These are phyloP conservation scores for Fusarium goolgardi DNA, from an alignment of 2,329 filamentous ascomycete species.

Conservation along the genomic window DNA sequence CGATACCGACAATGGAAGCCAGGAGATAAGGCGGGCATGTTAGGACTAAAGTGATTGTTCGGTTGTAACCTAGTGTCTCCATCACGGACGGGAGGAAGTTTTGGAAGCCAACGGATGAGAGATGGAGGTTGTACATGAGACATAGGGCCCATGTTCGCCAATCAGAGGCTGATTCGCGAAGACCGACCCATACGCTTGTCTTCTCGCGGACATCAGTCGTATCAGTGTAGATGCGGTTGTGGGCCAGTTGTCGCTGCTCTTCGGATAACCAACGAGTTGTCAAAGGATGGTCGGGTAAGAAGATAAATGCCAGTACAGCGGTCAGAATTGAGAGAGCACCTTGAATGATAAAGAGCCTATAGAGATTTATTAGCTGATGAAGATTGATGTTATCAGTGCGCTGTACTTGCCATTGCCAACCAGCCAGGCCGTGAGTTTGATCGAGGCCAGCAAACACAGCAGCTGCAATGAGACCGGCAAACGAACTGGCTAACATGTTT, in stretches of 20 bases:
- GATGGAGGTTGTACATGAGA: conserved; percentile 46
- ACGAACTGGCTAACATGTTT: conserved; percentile 52
- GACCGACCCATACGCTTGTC: conserved; percentile 52
- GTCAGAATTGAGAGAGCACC: conserved; percentile 45
- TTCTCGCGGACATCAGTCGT: conserved; percentile 48
- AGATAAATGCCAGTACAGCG: conserved; percentile 48
- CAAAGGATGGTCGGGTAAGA: conserved; percentile 54
- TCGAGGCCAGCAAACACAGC: conserved; percentile 53
- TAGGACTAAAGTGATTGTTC: conserved; percentile 60
- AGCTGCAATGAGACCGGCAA: conserved; percentile 58
- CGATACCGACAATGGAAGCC: conserved; percentile 48
- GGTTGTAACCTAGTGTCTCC: conserved; percentile 58
- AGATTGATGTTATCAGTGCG: accelerated
- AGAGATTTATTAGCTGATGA: background rate
- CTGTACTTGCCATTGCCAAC: conserved; percentile 47
- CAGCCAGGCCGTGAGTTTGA: conserved; percentile 40
- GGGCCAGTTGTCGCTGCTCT: conserved; percentile 56
- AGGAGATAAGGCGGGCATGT: conserved; percentile 63
- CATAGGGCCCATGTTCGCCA: conserved; percentile 47
- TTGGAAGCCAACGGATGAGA: conserved; percentile 46
- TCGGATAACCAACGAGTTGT: conserved; percentile 53
- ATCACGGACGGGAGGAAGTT: conserved; percentile 54
- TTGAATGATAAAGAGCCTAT: conserved; percentile 49
- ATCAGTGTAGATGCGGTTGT: conserved; percentile 52
- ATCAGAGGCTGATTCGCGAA: conserved; percentile 43